Conservation (phyloP, 345 rosid genomes). For the Balakata baccata region DNA sequence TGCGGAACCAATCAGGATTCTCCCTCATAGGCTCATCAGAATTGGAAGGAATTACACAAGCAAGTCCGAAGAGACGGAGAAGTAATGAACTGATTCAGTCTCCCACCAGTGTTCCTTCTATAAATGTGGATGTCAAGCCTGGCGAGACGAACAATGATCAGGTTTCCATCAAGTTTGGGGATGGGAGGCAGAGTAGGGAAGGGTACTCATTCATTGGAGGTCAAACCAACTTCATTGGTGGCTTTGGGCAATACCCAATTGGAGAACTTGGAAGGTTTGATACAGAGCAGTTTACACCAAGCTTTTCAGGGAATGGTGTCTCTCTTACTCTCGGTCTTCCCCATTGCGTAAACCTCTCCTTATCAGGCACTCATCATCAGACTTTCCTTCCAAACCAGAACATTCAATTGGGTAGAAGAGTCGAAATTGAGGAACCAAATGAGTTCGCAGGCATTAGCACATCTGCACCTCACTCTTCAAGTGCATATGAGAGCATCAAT, state of each 20-base stretch:
- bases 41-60: conserved; percentile 68
- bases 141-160: conserved; percentile 41
- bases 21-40: conserved; percentile 61
- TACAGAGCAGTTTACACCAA: conserved; percentile 63
- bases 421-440: conserved; percentile 59
- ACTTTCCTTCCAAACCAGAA: conserved; percentile 70
- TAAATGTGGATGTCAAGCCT: conserved; percentile 49
- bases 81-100: conserved; percentile 51
- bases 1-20: conserved; percentile 54
- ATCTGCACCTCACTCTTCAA: conserved; percentile 56
- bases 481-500: conserved; percentile 65
- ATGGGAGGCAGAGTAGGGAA: conserved; percentile 60
- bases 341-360: conserved; percentile 75
- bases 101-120: conserved; percentile 37
- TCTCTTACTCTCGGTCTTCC: conserved; percentile 92
- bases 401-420: conserved; percentile 75
- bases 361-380: conserved; percentile 71
- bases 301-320: conserved; percentile 76
- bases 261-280: conserved; percentile 80
- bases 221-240: conserved; percentile 66
- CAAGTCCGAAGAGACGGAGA: conserved; percentile 76
- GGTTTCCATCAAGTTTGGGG: conserved; percentile 52
- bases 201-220: conserved; percentile 74
- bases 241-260: conserved; percentile 87
- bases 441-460: conserved; percentile 56